A percentile compares a stretch with the other conserved stretches of the same genome.
phyloP scores from a whole-genome alignment of 257 asterid genomes.

The Solanum peruvianum region DNA sequence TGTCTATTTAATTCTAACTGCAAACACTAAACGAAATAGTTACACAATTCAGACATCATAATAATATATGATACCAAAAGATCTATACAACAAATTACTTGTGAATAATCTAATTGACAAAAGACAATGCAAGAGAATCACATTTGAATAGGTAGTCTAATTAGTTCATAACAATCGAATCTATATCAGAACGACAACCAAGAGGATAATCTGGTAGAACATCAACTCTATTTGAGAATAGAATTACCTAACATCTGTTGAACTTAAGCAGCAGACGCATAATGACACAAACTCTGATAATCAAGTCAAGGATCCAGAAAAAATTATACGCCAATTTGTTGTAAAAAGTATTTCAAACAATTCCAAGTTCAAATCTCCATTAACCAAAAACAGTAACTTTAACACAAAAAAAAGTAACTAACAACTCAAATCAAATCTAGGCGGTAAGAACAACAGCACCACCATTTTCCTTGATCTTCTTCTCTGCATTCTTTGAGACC shows the following conservation, averaged over 20 bases:
- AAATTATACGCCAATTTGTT: not conserved
- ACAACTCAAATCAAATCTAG: not conserved
- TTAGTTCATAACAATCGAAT: not conserved
- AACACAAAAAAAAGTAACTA: not conserved
- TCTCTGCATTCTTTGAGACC: slow-evolving; percentile 15
- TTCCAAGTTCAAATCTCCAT: no score
- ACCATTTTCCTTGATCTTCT: slow-evolving; percentile 22
- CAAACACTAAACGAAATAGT: no score
- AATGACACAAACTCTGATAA: not conserved
- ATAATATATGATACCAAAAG: not conserved
- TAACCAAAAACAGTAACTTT: not conserved
- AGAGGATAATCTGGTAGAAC: not conserved
- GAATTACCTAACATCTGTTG: not conserved
- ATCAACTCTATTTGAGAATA: not conserved
- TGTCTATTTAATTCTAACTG: no score
- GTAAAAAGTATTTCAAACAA: no score
- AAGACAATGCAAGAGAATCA: not conserved
- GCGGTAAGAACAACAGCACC: slow-evolving; percentile 25
- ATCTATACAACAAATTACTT: not conserved
- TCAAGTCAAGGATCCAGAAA: not conserved
- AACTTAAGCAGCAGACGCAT: not conserved
- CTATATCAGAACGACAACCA: not conserved
- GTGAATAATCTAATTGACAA: not conserved
- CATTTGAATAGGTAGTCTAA: not conserved
- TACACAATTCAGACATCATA: not conserved